phyloP scores from a whole-genome alignment of 306 rosid species.

The Hylodesmum podocarpum region DNA sequence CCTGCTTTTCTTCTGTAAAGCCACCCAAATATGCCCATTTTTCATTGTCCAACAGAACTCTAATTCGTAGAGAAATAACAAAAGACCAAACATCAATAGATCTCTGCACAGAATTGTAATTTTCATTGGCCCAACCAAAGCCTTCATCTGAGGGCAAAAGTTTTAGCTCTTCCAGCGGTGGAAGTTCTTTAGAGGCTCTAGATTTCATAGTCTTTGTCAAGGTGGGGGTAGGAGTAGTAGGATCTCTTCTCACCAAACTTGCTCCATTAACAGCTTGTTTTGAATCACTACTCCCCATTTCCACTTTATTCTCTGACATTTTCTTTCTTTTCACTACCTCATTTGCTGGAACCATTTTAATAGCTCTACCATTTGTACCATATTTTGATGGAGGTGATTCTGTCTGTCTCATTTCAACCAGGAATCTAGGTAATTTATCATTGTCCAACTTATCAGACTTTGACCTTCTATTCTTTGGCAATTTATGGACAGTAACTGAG shows the following conservation, averaged over 20 bases:
- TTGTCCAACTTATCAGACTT: conserved; percentile 21
- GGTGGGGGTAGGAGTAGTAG: conserved; percentile 29
- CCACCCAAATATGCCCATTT: conserved; percentile 91
- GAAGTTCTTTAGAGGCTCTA: conserved; percentile 48
- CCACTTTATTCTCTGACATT: conserved; percentile 40
- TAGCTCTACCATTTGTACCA: conserved; percentile 68
- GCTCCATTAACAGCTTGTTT: conserved; percentile 62
- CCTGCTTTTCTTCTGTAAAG: conserved; percentile 88
- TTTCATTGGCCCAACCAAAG: conserved; percentile 94
- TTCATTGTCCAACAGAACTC: conserved; percentile 72
- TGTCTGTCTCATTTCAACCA: conserved; percentile 57
- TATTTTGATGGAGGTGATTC: conserved; percentile 51
- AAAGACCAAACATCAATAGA: conserved; percentile 91
- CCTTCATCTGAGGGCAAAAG: conserved; percentile 90
- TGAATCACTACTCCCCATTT: conserved; percentile 55
- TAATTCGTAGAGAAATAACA: conserved; percentile 75
- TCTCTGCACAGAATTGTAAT: conserved; percentile 84
- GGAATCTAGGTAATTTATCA: conserved; percentile 33
- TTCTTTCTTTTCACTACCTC: conserved; percentile 57
- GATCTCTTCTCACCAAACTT: conserved; percentile 47
- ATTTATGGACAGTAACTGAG: conserved; percentile 50
- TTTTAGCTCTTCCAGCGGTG: conserved; percentile 72
- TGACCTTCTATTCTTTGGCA: conserved; percentile 37
- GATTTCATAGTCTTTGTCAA: conserved; percentile 44
- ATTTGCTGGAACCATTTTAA: conserved; percentile 78